phyloP scores from a whole-genome alignment of 2,329 filamentous ascomycete species.

The Keithomyces neogunnii region DNA sequence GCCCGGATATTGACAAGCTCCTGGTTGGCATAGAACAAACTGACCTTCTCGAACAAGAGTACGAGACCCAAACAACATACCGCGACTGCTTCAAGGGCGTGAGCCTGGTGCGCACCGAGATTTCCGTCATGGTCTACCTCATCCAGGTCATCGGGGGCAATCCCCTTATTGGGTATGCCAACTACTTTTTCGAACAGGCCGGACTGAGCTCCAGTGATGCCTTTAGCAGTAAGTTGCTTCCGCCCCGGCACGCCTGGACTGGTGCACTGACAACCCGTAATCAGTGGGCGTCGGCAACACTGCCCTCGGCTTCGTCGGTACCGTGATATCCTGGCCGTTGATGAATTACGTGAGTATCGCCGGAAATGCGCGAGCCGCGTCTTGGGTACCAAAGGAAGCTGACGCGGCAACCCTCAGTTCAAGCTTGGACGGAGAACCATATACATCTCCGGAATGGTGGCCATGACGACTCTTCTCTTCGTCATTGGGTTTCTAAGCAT shows the following conservation, averaged over 20 bases:
- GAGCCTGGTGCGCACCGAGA: conserved; percentile 45
- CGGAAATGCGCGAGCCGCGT: neutral
- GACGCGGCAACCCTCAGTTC: conserved; percentile 6
- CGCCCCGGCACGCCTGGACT: neutral
- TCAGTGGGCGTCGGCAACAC: conserved; percentile 26
- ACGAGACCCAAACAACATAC: conserved; percentile 39
- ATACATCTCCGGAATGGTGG: conserved; percentile 19
- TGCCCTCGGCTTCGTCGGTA: conserved; percentile 31
- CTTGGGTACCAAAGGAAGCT: neutral
- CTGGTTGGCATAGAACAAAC: conserved; percentile 51
- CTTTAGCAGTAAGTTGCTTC: conserved; percentile 11
- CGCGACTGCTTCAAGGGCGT: conserved; percentile 40
- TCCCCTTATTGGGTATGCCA: conserved; percentile 56
- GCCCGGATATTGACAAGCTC: conserved; percentile 25
- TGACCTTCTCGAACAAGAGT: conserved; percentile 44
- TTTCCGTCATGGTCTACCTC: conserved; percentile 52
- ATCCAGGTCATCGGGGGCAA: conserved; percentile 58
- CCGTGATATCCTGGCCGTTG: conserved; percentile 30
- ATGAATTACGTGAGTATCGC: conserved; percentile 21
- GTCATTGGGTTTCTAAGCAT: conserved; percentile 32
- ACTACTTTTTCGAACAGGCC: conserved; percentile 27
- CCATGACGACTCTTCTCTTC: conserved; percentile 28
- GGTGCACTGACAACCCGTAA: neutral
- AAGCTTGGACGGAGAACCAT: conserved; percentile 30
- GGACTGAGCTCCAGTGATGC: conserved; percentile 16